Percentiles rank a stretch among this genome's conserved stretches.
These are phyloP conservation scores for Prunus fruticosa DNA, from an alignment of 306 rosid species.

Conservation along the genomic window DNA sequence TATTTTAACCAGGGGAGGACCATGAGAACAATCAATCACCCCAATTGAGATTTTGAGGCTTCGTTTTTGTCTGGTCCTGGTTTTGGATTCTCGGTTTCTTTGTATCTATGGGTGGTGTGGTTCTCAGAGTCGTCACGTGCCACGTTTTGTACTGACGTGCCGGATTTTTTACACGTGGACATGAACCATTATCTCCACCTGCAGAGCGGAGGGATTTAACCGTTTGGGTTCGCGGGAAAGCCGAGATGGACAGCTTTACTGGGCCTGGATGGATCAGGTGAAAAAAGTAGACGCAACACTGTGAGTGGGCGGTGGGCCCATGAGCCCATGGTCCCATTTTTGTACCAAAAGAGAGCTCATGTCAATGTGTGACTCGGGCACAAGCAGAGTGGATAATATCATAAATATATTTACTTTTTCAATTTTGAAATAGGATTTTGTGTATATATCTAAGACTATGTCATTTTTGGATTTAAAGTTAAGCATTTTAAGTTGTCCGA, in stretches of 20 bases:
- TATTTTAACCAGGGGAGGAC: slow-evolving; percentile 5
- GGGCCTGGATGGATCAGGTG: neutral
- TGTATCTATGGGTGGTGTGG: neutral
- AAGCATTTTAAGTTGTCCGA: too few species aligned
- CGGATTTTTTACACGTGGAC: neutral
- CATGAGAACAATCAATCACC: neutral
- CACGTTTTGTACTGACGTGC: neutral
- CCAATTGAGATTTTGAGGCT: neutral
- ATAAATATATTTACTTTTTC: too few species aligned
- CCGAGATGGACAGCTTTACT: neutral
- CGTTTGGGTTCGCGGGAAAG: neutral
- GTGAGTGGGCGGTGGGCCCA: neutral
- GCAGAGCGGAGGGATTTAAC: neutral
- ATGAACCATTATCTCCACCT: neutral
- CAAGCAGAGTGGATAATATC: too few species aligned
- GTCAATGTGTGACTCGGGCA: neutral
- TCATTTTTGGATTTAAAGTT: too few species aligned
- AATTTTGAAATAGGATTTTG: too few species aligned
- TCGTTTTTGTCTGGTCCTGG: neutral
- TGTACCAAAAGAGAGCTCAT: neutral
- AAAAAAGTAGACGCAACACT: neutral
- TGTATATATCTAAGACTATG: too few species aligned
- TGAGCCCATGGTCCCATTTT: neutral
- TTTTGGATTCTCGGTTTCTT: neutral
- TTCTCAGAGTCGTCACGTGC: neutral